A percentile compares a stretch with the other conserved stretches of the same genome.
Evolutionary conservation across 176 grass and related monocot genomes (phyloP).

Genomic region (Microstegium vimineum): DNA sequence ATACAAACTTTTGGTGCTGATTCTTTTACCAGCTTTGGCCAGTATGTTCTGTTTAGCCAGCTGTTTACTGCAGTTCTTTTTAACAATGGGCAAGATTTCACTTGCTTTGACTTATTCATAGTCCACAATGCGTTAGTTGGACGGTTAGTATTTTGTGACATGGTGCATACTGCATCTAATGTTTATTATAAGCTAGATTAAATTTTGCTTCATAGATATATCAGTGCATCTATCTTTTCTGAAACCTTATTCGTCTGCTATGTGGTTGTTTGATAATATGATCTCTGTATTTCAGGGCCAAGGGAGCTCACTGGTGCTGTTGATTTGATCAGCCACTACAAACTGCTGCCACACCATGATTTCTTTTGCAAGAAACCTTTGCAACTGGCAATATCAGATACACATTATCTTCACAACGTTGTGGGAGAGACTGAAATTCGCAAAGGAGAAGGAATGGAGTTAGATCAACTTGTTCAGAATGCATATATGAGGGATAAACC

Average conservation of each 20-base stretch:
- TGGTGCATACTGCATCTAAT: background rate
- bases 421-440: slow-evolving; percentile 91
- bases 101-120: background rate
- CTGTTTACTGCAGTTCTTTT: background rate
- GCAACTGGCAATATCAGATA: slow-evolving; percentile 80
- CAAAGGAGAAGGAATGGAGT: slow-evolving; percentile 97
- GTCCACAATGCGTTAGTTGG: slow-evolving; percentile 4
- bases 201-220: slow-evolving; percentile 12
- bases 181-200: background rate
- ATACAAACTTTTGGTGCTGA: background rate
- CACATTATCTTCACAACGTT: slow-evolving; percentile 92
- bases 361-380: slow-evolving; percentile 94
- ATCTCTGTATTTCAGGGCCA: slow-evolving; percentile 54
- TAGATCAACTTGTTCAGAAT: slow-evolving; percentile 81
- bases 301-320: slow-evolving; percentile 83
- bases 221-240: background rate
- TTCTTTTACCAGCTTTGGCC: background rate
- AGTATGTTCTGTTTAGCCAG: background rate
- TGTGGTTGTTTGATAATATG: background rate
- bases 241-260: background rate
- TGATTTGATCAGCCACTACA: slow-evolving; percentile 93
- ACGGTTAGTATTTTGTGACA: background rate
- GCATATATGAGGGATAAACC: slow-evolving; percentile 68
- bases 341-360: slow-evolving; percentile 72
- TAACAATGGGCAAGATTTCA: background rate